Base-by-base conservation (phyloP, 2,329 filamentous ascomycete genomes). In the Chaetomium sp. region DNA sequence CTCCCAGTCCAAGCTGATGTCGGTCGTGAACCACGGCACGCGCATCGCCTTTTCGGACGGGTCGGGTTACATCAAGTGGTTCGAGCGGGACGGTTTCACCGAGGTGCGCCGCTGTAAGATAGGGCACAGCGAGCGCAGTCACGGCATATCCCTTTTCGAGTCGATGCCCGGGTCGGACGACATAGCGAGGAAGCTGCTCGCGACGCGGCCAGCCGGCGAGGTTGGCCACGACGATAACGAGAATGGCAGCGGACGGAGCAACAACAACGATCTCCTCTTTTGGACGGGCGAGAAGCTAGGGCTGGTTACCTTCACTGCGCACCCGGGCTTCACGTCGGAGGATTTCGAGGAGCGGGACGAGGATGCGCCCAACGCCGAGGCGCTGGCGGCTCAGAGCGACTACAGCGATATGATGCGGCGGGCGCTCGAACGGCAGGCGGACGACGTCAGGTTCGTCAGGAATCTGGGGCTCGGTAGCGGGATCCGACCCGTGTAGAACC, bases 271-370 rank as follows among this genome's bases (percentile, higher is more conserved):
- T 70, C 77, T 97, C 13, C 76, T 96, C 4, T 81, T 97, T 55
- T 97, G 93, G 93, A 97, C 93, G 0, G 93, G 92, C 21, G 92
- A 96, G 65, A 88, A 88, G 68, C 79, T 97, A 55, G 93, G 92
- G 0, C 80, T 95, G 64, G 76, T 96, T 23, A 82, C 79, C 62
- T 91, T 91, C 73, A 85, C 87, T 0, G 77, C 80, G 47, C 73
- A 76, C 71, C 76, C 82, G 4, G 79, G 82, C 0, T 85, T 83
- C 68, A 75, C 73, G 8, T 73, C 80, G 0, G 79, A 81, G 8
- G 82, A 83, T 57, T 87, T 87, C 71, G 82, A 84, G 62, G 75
- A 80, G 33, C 72, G 76, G 33, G 75, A 75, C 10, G 76, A 78
- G 57, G 76, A 78, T 54, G 12, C 27, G 33, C 57, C 78, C 78